Evolutionary conservation across 2,329 filamentous ascomycete species (phyloP).

Genomic region (Knufia petricola): DNA sequence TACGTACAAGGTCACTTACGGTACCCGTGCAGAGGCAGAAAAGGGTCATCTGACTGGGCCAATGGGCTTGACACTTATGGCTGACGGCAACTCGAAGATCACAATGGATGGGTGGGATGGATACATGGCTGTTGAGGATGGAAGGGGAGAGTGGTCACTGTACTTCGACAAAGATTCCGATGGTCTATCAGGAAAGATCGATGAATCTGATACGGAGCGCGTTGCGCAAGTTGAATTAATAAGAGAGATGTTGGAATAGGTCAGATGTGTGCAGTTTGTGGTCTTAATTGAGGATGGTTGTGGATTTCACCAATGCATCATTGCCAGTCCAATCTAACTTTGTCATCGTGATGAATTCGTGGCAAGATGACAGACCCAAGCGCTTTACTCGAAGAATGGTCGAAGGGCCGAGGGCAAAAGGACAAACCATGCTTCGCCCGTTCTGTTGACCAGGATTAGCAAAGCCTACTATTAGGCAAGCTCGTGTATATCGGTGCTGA

Average conservation of each 20-base stretch:
- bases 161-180: conserved; percentile 36
- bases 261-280: too few relatives aligned
- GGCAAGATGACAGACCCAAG: too few relatives aligned
- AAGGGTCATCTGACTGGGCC: conserved; percentile 62
- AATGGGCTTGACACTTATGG: conserved; percentile 59
- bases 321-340: too few relatives aligned
- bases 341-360: too few relatives aligned
- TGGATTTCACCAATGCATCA: too few relatives aligned
- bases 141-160: conserved; percentile 32
- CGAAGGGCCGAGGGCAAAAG: too few relatives aligned
- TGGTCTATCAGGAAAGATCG: conserved; percentile 36
- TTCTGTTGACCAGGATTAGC: too few relatives aligned
- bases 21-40: conserved; percentile 60
- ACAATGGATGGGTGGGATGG: conserved; percentile 28
- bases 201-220: conserved; percentile 30
- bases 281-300: too few relatives aligned
- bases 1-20: conserved; percentile 52
- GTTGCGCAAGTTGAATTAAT: conserved; percentile 49
- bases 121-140: conserved; percentile 34
- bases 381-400: too few relatives aligned
- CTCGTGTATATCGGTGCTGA: too few relatives aligned
- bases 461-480: too few relatives aligned
- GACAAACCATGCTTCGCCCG: too few relatives aligned
- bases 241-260: conserved; percentile 23
- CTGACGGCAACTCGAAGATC: conserved; percentile 22